A percentile compares a stretch with the other conserved stretches of the same genome.
phyloP scores from a whole-genome alignment of 1,139 yeast species.

The Blastobotrys proliferans region DNA sequence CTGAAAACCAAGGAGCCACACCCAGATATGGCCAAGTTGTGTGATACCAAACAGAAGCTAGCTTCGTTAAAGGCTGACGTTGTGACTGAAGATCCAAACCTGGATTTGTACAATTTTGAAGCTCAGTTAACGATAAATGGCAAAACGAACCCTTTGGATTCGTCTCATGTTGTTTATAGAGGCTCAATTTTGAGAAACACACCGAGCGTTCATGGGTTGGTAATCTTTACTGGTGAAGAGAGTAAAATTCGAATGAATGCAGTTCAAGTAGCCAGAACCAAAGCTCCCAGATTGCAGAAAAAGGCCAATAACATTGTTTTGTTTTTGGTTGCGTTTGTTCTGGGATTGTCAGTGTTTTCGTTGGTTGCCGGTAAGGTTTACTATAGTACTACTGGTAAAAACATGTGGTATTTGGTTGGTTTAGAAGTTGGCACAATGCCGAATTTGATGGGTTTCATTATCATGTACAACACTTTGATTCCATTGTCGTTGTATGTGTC shows the following conservation, averaged over 20 bases:
- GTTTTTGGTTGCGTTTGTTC: constrained; percentile 82
- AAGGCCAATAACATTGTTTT: constrained; percentile 78
- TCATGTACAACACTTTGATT: constrained; percentile 94
- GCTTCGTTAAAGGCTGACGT: constrained; percentile 43
- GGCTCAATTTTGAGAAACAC: constrained; percentile 90
- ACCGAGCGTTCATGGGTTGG: constrained; percentile 65
- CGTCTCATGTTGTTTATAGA: constrained; percentile 79
- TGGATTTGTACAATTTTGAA: constrained; percentile 86
- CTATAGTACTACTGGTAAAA: constrained; percentile 40
- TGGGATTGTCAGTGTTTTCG: constrained; percentile 70
- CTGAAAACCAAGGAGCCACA: constrained; percentile 72
- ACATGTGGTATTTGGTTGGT: constrained; percentile 67
- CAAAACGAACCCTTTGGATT: constrained; percentile 57
- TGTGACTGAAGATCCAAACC: constrained; percentile 83
- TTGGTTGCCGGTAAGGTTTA: constrained; percentile 70
- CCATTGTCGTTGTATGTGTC: constrained; percentile 94
- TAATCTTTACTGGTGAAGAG: constrained; percentile 91
- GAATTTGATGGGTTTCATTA: constrained; percentile 89
- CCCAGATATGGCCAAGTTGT: constrained; percentile 49
- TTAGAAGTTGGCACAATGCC: constrained; percentile 86
- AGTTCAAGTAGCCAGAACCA: constrained; percentile 78
- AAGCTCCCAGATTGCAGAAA: constrained; percentile 86
- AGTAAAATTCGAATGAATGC: constrained; percentile 96
- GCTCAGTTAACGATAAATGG: constrained; percentile 50
- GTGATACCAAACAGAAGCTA: constrained; percentile 46